These are phyloP conservation scores for Maudiozyma humilis DNA, from an alignment of 1,139 yeast species.

Conservation along the genomic window DNA sequence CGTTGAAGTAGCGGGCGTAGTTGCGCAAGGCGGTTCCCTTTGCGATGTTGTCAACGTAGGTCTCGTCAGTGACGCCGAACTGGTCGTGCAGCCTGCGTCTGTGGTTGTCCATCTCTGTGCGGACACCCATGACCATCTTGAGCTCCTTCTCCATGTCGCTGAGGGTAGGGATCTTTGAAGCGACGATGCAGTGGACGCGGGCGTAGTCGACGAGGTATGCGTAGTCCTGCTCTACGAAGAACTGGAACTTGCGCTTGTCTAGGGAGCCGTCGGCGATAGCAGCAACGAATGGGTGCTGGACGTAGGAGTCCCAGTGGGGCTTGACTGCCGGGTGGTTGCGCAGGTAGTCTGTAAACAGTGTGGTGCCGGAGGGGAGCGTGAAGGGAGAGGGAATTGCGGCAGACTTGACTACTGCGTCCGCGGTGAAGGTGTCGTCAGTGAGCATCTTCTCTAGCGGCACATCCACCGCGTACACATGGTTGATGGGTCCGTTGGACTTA, in stretches of 20 bases:
- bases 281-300: conserved; percentile 54
- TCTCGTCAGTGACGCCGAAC: conserved; percentile 37
- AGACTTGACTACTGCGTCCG: conserved; percentile 16
- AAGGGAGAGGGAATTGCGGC: no score
- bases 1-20: conserved; percentile 53
- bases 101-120: conserved; percentile 51
- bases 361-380: conserved; percentile 23
- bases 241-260: conserved; percentile 43
- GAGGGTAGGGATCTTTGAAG: conserved; percentile 51
- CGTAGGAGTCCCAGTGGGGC: conserved; percentile 50
- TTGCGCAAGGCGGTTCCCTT: conserved; percentile 51
- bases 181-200: conserved; percentile 57
- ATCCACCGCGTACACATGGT: conserved; percentile 41
- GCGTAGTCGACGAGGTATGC: conserved; percentile 63
- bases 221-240: conserved; percentile 65
- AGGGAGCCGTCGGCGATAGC: conserved; percentile 47
- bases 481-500: conserved; percentile 63
- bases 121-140: conserved; percentile 44
- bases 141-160: conserved; percentile 47
- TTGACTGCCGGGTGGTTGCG: conserved; percentile 48
- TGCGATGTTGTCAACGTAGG: conserved; percentile 36
- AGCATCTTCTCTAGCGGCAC: conserved; percentile 33
- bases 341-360: conserved; percentile 41
- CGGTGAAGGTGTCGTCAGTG: conserved; percentile 26
- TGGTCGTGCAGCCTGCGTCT: conserved; percentile 39